Conservation (phyloP, 116 monocot species). For the Phalaenopsis hybrid region DNA sequence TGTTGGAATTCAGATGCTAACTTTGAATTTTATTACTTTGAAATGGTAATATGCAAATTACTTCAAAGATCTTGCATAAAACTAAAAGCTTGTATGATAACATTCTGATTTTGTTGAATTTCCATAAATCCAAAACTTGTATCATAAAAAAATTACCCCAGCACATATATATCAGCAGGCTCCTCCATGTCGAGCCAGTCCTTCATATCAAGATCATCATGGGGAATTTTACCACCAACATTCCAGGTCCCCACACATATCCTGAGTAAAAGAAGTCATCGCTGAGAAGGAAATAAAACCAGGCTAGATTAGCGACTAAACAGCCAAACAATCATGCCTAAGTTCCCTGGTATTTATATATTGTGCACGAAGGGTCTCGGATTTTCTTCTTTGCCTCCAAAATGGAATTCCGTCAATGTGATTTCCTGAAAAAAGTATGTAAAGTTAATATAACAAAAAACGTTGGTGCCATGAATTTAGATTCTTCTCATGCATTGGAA, state of each 20-base stretch:
- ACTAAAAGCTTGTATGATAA: neutral
- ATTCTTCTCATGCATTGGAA: neutral
- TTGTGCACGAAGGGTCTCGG: constrained; percentile 79
- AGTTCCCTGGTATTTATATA: constrained; percentile 81
- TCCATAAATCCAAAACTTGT: neutral
- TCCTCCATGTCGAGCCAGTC: constrained; percentile 65
- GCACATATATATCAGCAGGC: constrained; percentile 80
- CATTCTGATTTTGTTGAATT: neutral
- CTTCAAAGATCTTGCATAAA: neutral
- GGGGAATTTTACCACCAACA: constrained; percentile 70
- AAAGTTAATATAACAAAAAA: neutral
- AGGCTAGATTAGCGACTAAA: neutral
- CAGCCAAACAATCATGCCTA: constrained; percentile 28
- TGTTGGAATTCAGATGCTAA: neutral
- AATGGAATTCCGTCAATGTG: constrained; percentile 19
- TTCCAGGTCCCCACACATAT: constrained; percentile 85
- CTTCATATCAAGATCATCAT: constrained; percentile 57
- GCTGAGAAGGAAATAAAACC: neutral
- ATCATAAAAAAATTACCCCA: constrained; percentile 42
- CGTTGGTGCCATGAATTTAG: neutral
- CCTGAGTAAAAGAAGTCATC: constrained; percentile 22
- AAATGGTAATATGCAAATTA: neutral
- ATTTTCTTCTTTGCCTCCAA: constrained; percentile 52
- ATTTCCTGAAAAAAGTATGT: constrained; percentile 22
- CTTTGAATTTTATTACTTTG: neutral